Evolutionary conservation across 805 yeast genomes (phyloP).

Genomic region (Maudiozyma turicensis): DNA sequence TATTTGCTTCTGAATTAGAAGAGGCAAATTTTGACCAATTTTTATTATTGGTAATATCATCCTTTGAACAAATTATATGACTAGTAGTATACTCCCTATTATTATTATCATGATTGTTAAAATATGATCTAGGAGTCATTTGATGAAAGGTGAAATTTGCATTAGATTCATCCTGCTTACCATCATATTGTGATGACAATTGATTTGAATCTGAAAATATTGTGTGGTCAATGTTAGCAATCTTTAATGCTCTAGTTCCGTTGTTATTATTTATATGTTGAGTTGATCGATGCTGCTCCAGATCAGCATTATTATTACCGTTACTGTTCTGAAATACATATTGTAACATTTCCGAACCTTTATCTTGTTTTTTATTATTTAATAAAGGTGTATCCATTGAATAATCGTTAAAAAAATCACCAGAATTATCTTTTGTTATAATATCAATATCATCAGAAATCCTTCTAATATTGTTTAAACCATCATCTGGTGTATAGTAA

Average conservation of each 20-base stretch:
- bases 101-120: background rate
- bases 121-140: background rate
- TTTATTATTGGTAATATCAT: background rate
- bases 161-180: background rate
- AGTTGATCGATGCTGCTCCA: background rate
- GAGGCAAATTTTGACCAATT: background rate
- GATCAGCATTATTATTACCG: background rate
- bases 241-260: no score
- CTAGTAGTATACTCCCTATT: background rate
- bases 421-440: constrained; percentile 6
- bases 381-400: constrained; percentile 1
- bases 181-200: background rate
- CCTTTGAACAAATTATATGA: background rate
- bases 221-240: background rate
- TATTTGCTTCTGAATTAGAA: background rate
- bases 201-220: background rate
- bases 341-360: background rate
- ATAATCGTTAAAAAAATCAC: constrained; percentile 3
- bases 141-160: background rate
- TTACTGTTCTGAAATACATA: background rate
- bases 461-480: constrained; percentile 2
- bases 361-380: background rate
- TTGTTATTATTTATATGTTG: background rate
- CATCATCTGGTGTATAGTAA: background rate
- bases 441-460: constrained; percentile 11